Evolutionary conservation across 148 eudicot species (phyloP).

Genomic region (Tetragonia tetragonoides): DNA sequence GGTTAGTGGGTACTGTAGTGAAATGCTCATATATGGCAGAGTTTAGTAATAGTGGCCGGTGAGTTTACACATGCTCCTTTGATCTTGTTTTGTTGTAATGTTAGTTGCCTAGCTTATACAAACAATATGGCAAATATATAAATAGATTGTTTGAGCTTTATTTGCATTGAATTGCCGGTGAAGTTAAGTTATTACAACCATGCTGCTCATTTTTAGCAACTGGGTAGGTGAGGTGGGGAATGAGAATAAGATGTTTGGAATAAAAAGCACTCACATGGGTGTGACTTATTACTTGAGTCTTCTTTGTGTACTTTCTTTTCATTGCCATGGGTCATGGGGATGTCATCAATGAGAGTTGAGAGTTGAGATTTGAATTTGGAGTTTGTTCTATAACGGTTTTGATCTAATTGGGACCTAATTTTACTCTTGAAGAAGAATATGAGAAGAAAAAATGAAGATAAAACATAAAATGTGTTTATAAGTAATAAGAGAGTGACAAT

Average conservation of each 20-base stretch:
- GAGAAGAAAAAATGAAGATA: too few species aligned
- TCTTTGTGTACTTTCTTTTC: too few species aligned
- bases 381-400: too few species aligned
- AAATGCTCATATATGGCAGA: too few species aligned
- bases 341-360: too few species aligned
- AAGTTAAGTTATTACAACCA: neutral
- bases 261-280: neutral
- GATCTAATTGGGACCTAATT: too few species aligned
- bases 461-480: too few species aligned
- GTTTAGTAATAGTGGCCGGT: neutral
- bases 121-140: conserved; percentile 1
- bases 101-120: conserved; percentile 22
- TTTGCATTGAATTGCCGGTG: conserved; percentile 11
- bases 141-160: neutral
- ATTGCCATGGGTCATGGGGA: too few species aligned
- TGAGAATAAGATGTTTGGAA: neutral
- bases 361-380: too few species aligned
- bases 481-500: too few species aligned
- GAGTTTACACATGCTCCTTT: neutral
- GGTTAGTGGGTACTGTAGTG: neutral
- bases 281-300: too few species aligned
- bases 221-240: neutral
- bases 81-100: neutral
- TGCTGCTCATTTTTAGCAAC: neutral
- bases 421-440: too few species aligned